Evolutionary conservation across 495 filamentous ascomycete genomes (phyloP), one percentile per base, ranked within the genome.

Genomic region (Tricharina praecox): DNA sequence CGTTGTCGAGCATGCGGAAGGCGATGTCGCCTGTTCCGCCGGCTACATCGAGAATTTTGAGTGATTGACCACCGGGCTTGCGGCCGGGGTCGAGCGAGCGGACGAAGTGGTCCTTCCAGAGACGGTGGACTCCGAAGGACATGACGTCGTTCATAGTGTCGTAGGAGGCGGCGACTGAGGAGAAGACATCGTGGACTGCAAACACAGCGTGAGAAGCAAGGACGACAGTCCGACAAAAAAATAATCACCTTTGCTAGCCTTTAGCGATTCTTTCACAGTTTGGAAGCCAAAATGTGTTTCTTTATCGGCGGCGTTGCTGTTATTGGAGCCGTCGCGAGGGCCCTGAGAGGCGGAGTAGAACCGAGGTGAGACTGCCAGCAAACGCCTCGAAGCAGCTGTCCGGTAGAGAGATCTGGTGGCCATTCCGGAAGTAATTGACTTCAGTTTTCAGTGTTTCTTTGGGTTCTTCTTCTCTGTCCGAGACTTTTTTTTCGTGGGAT

Each of bases 51-150:
- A 97, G 82, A 65, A 97, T 93, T 55, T 77, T 82, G 75, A 77
- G 68, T 53, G 19, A 70, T 62, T 53, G 59, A 50, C 51, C 64
- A 44, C 70, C 66, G n/a, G 79, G 68, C 39, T 69, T 70, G 40
- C 76, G 74, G 52, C 90, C 90, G 1, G 92, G 90, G 67, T 94
- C 85, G 10, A 97, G 72, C 19, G 79, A 79, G 47, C 85, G 78
- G 33, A 96, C 90, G 64, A 96, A 97, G 67, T 93, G 76, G 66
- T 95, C 90, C 73, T 97, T 97, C 90, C 90, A 97, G 40, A 96
- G 69, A 13, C 90, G 82, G 66, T 97, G 90, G 67, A 93, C 86
- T 28, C 86, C 86, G 21, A 96, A 76, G 34, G 87, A 95, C 90
- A 97, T 96, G 42, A 95, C 75, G 64, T 97, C 90, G 72, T 97